These are phyloP conservation scores for Linanthus parryae DNA, from an alignment of 148 eudicot genomes.

Conservation along the genomic window DNA sequence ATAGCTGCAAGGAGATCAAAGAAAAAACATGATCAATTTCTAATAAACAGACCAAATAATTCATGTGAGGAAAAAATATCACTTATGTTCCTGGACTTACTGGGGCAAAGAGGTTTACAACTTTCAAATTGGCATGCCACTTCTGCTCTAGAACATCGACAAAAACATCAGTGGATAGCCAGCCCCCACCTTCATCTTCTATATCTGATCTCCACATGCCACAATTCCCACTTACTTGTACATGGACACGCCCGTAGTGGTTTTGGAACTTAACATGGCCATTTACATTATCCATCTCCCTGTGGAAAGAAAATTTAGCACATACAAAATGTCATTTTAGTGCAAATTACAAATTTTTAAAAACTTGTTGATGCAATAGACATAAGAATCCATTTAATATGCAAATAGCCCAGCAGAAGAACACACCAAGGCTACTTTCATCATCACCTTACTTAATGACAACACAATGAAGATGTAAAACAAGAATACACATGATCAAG, in stretches of 20 bases:
- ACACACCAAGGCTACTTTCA: no score
- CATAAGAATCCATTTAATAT: not conserved
- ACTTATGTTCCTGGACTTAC: no score
- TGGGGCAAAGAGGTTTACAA: slow-evolving; percentile 82
- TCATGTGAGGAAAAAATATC: not conserved
- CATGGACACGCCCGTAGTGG: slow-evolving; percentile 78
- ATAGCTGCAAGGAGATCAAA: slow-evolving; percentile 53
- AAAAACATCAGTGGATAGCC: slow-evolving; percentile 91
- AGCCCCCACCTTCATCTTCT: slow-evolving; percentile 73
- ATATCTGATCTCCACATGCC: slow-evolving; percentile 81
- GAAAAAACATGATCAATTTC: slow-evolving; percentile 9
- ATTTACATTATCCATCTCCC: slow-evolving; percentile 82
- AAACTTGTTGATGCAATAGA: no score
- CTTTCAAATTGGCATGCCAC: slow-evolving; percentile 93
- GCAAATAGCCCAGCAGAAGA: not conserved
- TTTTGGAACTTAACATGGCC: slow-evolving; percentile 89
- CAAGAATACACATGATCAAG: no score
- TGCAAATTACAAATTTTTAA: not conserved
- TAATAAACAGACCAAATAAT: not conserved
- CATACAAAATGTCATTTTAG: slow-evolving; percentile 7
- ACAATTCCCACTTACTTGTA: slow-evolving; percentile 84
- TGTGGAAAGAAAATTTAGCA: slow-evolving; percentile 13
- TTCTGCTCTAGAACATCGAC: slow-evolving; percentile 88
- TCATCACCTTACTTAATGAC: no score
- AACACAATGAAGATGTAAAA: not conserved